Conservation (phyloP, 495 filamentous ascomycete species). For the Cercophora sp. region DNA sequence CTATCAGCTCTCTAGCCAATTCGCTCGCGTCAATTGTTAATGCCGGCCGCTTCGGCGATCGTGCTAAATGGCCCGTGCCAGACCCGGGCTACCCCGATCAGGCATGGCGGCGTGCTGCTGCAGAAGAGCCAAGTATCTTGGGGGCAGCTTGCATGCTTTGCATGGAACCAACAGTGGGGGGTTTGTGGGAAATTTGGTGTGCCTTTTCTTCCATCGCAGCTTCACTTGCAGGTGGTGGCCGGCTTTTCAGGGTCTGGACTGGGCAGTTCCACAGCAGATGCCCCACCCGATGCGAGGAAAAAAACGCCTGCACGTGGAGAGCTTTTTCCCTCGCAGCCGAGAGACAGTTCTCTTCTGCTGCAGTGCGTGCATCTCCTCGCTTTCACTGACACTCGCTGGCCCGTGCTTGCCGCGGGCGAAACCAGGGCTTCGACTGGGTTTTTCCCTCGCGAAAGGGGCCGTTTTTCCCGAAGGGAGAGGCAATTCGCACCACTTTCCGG, state of each 20-base stretch:
- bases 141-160: too few relatives aligned
- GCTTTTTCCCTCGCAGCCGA: background rate
- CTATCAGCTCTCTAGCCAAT: background rate
- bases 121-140: too few relatives aligned
- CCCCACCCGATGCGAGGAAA: background rate
- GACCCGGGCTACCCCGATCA: background rate
- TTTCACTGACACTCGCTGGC: too few relatives aligned
- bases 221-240: too few relatives aligned
- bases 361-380: background rate
- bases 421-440: too few relatives aligned
- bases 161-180: background rate
- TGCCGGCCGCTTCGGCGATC: too few relatives aligned
- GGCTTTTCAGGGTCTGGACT: too few relatives aligned
- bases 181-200: constrained; percentile 2
- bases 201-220: too few relatives aligned
- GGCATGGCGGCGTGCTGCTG: constrained; percentile 1
- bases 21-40: background rate
- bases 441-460: too few relatives aligned
- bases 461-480: background rate
- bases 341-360: background rate
- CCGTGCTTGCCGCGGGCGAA: background rate
- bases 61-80: background rate
- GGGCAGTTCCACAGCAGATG: background rate
- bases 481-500: background rate
- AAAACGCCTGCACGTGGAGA: background rate